These are phyloP conservation scores for Colletotrichum brevisporum DNA, from an alignment of 2,329 filamentous ascomycete genomes.

Conservation along the genomic window DNA sequence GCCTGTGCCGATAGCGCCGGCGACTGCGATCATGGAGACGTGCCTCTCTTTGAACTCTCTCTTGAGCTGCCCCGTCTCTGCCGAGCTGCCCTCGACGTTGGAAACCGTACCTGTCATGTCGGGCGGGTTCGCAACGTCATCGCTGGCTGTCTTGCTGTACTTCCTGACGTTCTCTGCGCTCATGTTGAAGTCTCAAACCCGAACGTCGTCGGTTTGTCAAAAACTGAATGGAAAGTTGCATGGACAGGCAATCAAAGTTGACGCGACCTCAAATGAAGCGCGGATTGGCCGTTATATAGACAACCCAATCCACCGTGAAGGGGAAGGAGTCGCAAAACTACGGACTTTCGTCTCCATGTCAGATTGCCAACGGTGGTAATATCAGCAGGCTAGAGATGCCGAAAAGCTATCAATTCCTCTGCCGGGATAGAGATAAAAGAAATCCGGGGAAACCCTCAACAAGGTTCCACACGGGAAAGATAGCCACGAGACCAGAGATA, in stretches of 20 bases:
- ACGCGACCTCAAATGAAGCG: no score
- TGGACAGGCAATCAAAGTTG: no score
- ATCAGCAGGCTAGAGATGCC: no score
- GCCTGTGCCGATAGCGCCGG: constrained; percentile 54
- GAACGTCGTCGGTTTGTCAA: background rate
- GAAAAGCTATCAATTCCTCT: no score
- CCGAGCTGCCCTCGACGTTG: background rate
- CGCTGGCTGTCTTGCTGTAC: background rate
- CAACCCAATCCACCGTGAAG: no score
- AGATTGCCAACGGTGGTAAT: no score
- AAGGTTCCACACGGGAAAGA: background rate
- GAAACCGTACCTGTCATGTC: background rate
- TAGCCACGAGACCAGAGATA: constrained; percentile 9
- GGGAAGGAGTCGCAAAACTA: no score
- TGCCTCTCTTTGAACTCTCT: constrained; percentile 48
- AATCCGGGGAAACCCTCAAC: constrained; percentile 11
- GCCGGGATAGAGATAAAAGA: background rate
- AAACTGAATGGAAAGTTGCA: no score
- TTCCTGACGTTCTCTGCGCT: constrained; percentile 2
- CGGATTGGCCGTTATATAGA: no score
- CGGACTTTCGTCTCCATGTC: no score
- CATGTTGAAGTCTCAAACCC: background rate
- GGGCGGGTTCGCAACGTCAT: background rate
- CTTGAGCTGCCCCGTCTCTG: constrained; percentile 14
- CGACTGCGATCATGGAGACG: constrained; percentile 55